Evolutionary conservation across 192 early-diverging fungal species (phyloP).

Genomic region (Chytriomyces sp.): DNA sequence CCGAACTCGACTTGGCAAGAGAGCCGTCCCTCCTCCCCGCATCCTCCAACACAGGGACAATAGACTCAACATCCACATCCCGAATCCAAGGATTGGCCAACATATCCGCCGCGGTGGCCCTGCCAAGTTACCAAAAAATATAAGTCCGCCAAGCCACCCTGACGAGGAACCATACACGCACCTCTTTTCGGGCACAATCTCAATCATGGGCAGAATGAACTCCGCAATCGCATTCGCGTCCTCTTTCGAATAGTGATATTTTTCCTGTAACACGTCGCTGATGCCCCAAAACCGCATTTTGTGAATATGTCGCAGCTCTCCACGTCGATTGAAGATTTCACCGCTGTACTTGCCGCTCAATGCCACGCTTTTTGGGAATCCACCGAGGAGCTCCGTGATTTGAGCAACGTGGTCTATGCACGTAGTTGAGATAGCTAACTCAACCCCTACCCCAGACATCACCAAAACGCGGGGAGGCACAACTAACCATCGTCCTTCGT

Average conservation of each 20-base stretch:
- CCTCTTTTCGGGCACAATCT: conserved; percentile 43
- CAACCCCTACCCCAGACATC: background rate
- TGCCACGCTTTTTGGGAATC: conserved; percentile 76
- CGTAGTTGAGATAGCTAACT: background rate
- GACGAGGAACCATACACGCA: background rate
- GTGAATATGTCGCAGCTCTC: conserved; percentile 81
- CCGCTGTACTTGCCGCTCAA: conserved; percentile 79
- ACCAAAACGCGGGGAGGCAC: conserved; percentile 13
- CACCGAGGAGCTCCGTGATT: conserved; percentile 92
- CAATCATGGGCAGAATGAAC: conserved; percentile 85
- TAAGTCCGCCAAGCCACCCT: background rate
- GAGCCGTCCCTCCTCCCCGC: conserved; percentile 17
- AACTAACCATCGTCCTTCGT: conserved; percentile 92
- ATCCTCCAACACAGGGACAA: background rate
- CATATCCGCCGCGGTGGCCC: conserved; percentile 50
- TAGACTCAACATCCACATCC: conserved; percentile 37
- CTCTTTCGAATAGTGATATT: conserved; percentile 73
- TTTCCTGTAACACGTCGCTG: conserved; percentile 82
- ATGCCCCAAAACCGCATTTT: conserved; percentile 82
- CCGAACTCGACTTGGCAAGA: conserved; percentile 26
- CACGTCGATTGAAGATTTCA: conserved; percentile 87
- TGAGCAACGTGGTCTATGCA: conserved; percentile 90
- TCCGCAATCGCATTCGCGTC: conserved; percentile 75
- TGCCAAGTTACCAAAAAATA: background rate
- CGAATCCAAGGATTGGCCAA: conserved; percentile 43